Conservation (phyloP, 768 basidiomycete species). For the Lactarius deliciosus region DNA sequence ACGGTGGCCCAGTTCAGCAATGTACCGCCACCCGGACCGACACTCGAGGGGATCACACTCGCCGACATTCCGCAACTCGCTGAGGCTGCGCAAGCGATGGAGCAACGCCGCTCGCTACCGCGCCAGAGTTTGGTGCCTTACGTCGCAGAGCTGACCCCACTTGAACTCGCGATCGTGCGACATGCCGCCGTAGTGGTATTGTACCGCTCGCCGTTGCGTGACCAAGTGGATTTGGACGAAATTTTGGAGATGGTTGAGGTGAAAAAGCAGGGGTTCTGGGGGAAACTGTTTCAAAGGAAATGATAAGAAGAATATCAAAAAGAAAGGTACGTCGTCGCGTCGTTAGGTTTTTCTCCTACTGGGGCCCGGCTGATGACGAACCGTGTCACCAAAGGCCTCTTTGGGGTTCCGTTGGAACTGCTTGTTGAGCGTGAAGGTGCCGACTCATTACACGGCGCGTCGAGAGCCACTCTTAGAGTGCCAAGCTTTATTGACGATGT, state of each 20-base stretch:
- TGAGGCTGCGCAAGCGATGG: slow-evolving; percentile 87
- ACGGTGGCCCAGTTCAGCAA: slow-evolving; percentile 28
- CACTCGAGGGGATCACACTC: slow-evolving; percentile 79
- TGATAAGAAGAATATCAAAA: slow-evolving; percentile 89
- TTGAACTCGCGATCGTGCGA: slow-evolving; percentile 90
- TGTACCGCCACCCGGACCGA: slow-evolving; percentile 27
- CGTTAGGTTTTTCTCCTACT: not conserved
- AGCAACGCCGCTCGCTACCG: slow-evolving; percentile 82
- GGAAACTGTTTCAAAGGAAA: slow-evolving; percentile 89
- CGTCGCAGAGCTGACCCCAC: slow-evolving; percentile 76
- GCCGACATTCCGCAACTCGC: slow-evolving; percentile 93
- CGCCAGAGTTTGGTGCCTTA: slow-evolving; percentile 76
- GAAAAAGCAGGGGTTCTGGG: slow-evolving; percentile 95
- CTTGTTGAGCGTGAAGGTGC: slow-evolving; percentile 92
- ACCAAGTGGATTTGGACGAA: slow-evolving; percentile 89
- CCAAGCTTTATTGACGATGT: slow-evolving; percentile 99
- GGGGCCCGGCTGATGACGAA: slow-evolving; percentile 22
- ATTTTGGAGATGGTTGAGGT: slow-evolving; percentile 88
- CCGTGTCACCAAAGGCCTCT: slow-evolving; percentile 62
- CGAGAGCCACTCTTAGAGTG: slow-evolving; percentile 78
- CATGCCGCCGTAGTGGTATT: slow-evolving; percentile 85
- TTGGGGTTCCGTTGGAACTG: slow-evolving; percentile 88
- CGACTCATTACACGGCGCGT: slow-evolving; percentile 92
- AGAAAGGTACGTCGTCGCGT: slow-evolving; percentile 57
- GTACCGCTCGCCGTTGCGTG: slow-evolving; percentile 72